Base-by-base conservation (phyloP, 805 yeast species). In the Teunomyces aglyptinius region DNA sequence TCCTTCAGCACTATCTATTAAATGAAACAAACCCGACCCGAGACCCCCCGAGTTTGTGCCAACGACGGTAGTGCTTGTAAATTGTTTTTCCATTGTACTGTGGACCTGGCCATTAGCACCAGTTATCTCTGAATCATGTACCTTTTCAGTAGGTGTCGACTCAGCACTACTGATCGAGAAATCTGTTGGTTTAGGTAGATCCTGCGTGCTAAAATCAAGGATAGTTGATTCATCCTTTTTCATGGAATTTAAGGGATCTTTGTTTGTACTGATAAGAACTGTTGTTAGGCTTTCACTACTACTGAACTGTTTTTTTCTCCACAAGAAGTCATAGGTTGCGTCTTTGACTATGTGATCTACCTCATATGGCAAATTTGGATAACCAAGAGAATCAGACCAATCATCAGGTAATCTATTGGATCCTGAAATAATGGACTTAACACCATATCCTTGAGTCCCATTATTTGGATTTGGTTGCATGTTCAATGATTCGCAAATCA, bases 401-500 rank as follows among this genome's bases (percentile, higher is more conserved):
- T 61, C 65, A 1, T 50, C 36, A 0, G 70, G 71, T 27, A 81
- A 59, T 0, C 55, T 34, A 45, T 71, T 70, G 0, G 49, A 43
- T 1, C 47, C 29, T 4, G 73, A 56, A 13, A 70, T 38, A 0
- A 55, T 46, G 28, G 52, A 52, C 18, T 49, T 51, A 4, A 38
- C 38, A 13, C 40, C 43, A 13, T 18, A 32, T 0, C 49, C 26
- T 10, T 12, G 13, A 0, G 80, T 61, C 1, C 92, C 92, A 54
- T 86, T 85, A 54, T 83, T 85, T 1, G 75, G 63, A 6, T 82
- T 70, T 0, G 89, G 85, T 3, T 11, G 40, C 26, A 79, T 39
- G 24, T 61, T 58, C 46, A 87, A 65, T 1, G 86, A 71, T 12
- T 85, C 86, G 64, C 96, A 86, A 2, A 91, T 49, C 19, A 91